Percentiles rank a stretch among this genome's conserved stretches.
phyloP scores from a whole-genome alignment of 2,329 filamentous ascomycete genomes.

The Graphilbum fragrans region DNA sequence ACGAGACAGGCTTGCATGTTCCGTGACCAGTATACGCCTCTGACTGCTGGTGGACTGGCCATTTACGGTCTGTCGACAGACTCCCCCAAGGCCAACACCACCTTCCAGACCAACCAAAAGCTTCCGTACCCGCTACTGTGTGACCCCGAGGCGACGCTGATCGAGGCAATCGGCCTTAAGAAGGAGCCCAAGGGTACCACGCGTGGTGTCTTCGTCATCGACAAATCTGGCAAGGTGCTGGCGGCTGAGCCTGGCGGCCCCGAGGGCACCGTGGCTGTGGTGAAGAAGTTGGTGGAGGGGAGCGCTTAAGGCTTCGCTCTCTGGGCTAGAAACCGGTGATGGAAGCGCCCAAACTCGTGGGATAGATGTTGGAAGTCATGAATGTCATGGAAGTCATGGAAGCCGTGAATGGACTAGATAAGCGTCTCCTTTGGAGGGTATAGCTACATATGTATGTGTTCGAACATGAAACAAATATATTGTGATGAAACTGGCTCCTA shows the following conservation, averaged over 20 bases:
- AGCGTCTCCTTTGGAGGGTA: too few species aligned
- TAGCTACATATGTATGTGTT: too few species aligned
- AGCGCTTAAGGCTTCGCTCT: neutral
- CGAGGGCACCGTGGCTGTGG: slow-evolving; percentile 62
- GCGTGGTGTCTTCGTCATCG: slow-evolving; percentile 78
- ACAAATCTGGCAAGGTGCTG: slow-evolving; percentile 65
- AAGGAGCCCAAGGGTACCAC: slow-evolving; percentile 64
- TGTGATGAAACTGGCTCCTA: too few species aligned
- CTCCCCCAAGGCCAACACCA: slow-evolving; percentile 81
- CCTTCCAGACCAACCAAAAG: slow-evolving; percentile 84
- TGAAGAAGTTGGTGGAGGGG: slow-evolving; percentile 52
- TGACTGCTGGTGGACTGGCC: slow-evolving; percentile 67
- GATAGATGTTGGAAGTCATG: too few species aligned
- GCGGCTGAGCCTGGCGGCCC: slow-evolving; percentile 65
- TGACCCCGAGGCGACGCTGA: slow-evolving; percentile 62
- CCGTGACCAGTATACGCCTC: slow-evolving; percentile 66
- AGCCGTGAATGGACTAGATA: too few species aligned
- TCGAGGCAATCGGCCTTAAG: slow-evolving; percentile 78
- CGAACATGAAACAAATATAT: too few species aligned
- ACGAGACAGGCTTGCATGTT: slow-evolving; percentile 90
- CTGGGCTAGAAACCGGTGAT: too few species aligned
- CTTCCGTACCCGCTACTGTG: slow-evolving; percentile 82
- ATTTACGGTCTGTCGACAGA: slow-evolving; percentile 88
- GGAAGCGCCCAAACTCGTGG: too few species aligned
- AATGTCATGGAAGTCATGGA: too few species aligned